phyloP scores from a whole-genome alignment of 2,329 filamentous ascomycete species.

The Beauveria brongniartii region DNA sequence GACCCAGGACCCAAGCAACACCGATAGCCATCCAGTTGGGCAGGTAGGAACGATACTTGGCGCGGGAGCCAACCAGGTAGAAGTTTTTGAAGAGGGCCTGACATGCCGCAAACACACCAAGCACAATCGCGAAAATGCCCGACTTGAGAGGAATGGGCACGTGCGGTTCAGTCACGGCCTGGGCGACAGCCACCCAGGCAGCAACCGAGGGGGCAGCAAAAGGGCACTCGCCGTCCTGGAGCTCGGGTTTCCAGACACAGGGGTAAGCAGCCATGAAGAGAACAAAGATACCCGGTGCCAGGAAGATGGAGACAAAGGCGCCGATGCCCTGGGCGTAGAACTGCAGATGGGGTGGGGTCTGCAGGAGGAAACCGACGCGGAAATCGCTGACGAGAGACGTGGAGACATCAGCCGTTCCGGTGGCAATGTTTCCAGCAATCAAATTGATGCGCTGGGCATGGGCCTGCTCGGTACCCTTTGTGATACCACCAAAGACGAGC shows the following conservation, averaged over 20 bases:
- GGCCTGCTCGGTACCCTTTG: slow-evolving; percentile 39
- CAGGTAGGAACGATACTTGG: slow-evolving; percentile 48
- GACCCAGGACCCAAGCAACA: slow-evolving; percentile 50
- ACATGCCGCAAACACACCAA: slow-evolving; percentile 40
- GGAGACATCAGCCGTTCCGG: slow-evolving; percentile 46
- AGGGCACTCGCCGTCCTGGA: slow-evolving; percentile 38
- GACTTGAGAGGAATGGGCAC: slow-evolving; percentile 48
- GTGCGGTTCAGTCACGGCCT: slow-evolving; percentile 47
- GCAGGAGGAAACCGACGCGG: slow-evolving; percentile 59
- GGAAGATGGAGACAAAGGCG: slow-evolving; percentile 55
- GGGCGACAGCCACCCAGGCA: slow-evolving; percentile 58
- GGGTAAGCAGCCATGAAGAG: slow-evolving; percentile 62
- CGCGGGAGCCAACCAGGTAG: slow-evolving; percentile 40
- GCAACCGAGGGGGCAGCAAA: slow-evolving; percentile 56
- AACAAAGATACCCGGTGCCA: slow-evolving; percentile 59
- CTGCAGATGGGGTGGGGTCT: slow-evolving; percentile 56
- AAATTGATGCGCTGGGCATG: slow-evolving; percentile 58
- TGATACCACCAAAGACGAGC: slow-evolving; percentile 58
- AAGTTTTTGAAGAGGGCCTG: slow-evolving; percentile 48
- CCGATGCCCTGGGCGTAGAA: slow-evolving; percentile 59
- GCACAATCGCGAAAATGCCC: slow-evolving; percentile 48
- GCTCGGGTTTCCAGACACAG: slow-evolving; percentile 48
- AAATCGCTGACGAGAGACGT: slow-evolving; percentile 53
- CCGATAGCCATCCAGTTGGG: slow-evolving; percentile 57
- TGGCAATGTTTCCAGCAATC: slow-evolving; percentile 51